These are phyloP conservation scores for Fusarium hainanense DNA, from an alignment of 2,329 filamentous ascomycete species.

Conservation along the genomic window DNA sequence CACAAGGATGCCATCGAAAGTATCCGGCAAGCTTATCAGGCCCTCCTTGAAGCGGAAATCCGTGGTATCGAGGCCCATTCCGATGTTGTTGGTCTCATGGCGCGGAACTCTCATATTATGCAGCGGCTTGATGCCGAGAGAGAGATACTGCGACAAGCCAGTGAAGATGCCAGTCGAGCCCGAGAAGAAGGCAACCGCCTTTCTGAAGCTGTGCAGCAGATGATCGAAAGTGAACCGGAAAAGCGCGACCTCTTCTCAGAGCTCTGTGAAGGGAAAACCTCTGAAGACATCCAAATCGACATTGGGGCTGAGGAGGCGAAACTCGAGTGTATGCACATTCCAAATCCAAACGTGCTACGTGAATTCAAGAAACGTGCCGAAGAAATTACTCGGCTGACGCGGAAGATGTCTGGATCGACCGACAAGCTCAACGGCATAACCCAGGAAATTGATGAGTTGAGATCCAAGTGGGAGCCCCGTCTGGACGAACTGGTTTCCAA, in stretches of 20 bases:
- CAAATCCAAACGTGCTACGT: conserved; percentile 78
- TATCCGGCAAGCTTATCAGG: conserved; percentile 71
- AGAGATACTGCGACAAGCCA: conserved; percentile 50
- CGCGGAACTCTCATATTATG: conserved; percentile 71
- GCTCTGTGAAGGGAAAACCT: conserved; percentile 61
- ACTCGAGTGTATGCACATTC: conserved; percentile 82
- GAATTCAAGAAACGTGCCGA: conserved; percentile 80
- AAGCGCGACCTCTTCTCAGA: conserved; percentile 55
- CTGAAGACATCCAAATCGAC: conserved; percentile 76
- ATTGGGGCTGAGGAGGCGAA: conserved; percentile 79
- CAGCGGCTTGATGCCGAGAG: conserved; percentile 61
- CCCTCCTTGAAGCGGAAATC: conserved; percentile 76
- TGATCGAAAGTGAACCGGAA: conserved; percentile 55
- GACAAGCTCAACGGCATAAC: conserved; percentile 66
- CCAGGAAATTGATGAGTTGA: conserved; percentile 71
- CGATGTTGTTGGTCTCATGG: conserved; percentile 76
- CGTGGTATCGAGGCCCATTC: conserved; percentile 83
- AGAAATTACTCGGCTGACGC: conserved; percentile 74
- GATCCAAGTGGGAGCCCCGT: conserved; percentile 82
- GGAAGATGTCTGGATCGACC: conserved; percentile 65
- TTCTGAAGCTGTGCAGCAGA: conserved; percentile 52
- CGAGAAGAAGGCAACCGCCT: conserved; percentile 51
- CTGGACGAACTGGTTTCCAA: conserved; percentile 80
- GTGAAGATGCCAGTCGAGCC: conserved; percentile 53
- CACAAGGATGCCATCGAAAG: conserved; percentile 70